A percentile compares a stretch with the other conserved stretches of the same genome.
phyloP scores from a whole-genome alignment of 345 rosid genomes.

The Pistacia vera region DNA sequence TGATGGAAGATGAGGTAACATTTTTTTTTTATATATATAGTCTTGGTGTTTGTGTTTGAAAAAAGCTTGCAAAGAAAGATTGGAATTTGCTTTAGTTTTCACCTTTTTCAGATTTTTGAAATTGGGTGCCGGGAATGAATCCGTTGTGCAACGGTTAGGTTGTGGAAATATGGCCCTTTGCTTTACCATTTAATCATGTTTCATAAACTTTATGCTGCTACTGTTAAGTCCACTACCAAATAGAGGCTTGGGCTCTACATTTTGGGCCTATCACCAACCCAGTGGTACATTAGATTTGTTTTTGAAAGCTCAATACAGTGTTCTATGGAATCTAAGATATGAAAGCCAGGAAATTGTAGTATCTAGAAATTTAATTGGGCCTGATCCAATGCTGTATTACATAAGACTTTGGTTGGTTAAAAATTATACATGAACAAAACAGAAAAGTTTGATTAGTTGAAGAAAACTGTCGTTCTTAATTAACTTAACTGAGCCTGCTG shows the following conservation, averaged over 20 bases:
- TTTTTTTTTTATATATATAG: slow-evolving; percentile 9
- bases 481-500: not conserved
- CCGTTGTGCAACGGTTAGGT: slow-evolving; percentile 57
- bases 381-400: too few species aligned
- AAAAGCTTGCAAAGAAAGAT: slow-evolving; percentile 8
- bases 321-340: too few species aligned
- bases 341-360: too few species aligned
- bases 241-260: not conserved
- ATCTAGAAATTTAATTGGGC: too few species aligned
- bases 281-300: too few species aligned
- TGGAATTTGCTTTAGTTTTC: slow-evolving; percentile 19
- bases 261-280: not conserved
- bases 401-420: too few species aligned
- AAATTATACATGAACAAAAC: too few species aligned
- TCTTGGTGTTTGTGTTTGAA: slow-evolving; percentile 16
- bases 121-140: slow-evolving; percentile 40
- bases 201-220: not conserved
- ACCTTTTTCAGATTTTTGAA: slow-evolving; percentile 43
- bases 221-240: not conserved
- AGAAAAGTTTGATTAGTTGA: too few species aligned
- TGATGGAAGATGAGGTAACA: not conserved
- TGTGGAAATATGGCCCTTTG: not conserved
- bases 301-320: too few species aligned
- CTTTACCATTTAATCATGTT: slow-evolving; percentile 9
- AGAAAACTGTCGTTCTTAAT: not conserved